Conservation (phyloP, 257 asterid genomes). For the Eustoma russellianum region DNA sequence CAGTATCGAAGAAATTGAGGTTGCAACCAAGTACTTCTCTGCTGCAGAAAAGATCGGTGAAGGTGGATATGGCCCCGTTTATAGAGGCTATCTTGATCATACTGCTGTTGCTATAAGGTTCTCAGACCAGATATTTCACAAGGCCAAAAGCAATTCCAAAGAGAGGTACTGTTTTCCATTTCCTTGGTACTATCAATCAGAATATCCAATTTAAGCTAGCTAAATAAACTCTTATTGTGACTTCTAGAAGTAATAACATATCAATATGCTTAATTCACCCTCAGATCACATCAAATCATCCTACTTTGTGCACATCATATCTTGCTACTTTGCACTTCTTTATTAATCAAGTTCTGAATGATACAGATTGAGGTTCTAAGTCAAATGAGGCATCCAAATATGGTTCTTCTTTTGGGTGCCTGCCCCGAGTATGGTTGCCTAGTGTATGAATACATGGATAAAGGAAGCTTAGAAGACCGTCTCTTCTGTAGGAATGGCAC, state of each 20-base stretch:
- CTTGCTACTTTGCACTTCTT: too few relatives aligned
- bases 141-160: slow-evolving; percentile 73
- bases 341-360: neutral
- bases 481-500: slow-evolving; percentile 44
- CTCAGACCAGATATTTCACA: slow-evolving; percentile 68
- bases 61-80: slow-evolving; percentile 94
- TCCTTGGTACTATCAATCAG: too few relatives aligned
- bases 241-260: too few relatives aligned
- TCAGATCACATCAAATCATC: too few relatives aligned
- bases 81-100: slow-evolving; percentile 57
- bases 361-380: slow-evolving; percentile 75
- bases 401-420: slow-evolving; percentile 93
- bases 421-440: slow-evolving; percentile 93
- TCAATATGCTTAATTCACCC: too few relatives aligned
- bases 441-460: slow-evolving; percentile 81
- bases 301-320: neutral
- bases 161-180: slow-evolving; percentile 46
- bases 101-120: slow-evolving; percentile 82
- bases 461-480: slow-evolving; percentile 83
- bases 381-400: slow-evolving; percentile 81
- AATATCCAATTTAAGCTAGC: too few relatives aligned
- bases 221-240: too few relatives aligned
- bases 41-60: slow-evolving; percentile 71
- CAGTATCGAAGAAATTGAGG: slow-evolving; percentile 51
- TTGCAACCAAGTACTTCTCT: slow-evolving; percentile 61